Conservation (phyloP, 2,329 filamentous ascomycete species). For the Aspergillus sp. region DNA sequence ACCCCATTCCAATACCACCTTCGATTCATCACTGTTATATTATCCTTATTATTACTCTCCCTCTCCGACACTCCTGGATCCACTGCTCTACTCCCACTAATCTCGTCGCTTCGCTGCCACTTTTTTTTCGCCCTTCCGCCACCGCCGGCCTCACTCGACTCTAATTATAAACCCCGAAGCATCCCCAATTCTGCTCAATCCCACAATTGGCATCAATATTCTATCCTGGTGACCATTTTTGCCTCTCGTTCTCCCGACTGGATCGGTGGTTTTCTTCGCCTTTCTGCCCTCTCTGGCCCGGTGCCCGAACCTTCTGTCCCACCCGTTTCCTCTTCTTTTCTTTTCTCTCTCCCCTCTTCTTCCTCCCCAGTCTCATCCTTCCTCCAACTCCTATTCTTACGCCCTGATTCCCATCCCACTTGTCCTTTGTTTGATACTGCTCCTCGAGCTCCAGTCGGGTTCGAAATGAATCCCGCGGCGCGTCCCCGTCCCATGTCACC, state of each 20-base stretch:
- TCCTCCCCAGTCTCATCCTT: background rate
- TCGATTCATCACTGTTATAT: no score
- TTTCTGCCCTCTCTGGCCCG: constrained; percentile 8
- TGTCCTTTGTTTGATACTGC: background rate
- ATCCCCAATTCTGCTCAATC: no score
- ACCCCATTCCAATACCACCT: no score
- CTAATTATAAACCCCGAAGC: no score
- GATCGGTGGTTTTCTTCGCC: constrained; percentile 4
- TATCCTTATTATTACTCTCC: no score
- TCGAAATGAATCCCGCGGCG: constrained; percentile 28
- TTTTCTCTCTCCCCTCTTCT: background rate
- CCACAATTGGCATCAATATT: no score
- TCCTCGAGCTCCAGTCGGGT: background rate
- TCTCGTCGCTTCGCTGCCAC: no score
- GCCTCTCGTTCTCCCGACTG: constrained; percentile 6
- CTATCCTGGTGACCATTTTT: background rate
- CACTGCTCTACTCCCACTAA: no score
- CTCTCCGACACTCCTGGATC: no score
- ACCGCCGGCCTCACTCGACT: no score
- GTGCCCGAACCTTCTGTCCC: constrained; percentile 11
- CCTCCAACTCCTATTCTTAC: background rate
- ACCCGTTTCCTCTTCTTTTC: background rate
- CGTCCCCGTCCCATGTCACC: constrained; percentile 36
- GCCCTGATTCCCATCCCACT: background rate
- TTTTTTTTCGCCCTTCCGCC: no score